Conservation (phyloP, 1,139 yeast species). For the Zygoascus sp. region DNA sequence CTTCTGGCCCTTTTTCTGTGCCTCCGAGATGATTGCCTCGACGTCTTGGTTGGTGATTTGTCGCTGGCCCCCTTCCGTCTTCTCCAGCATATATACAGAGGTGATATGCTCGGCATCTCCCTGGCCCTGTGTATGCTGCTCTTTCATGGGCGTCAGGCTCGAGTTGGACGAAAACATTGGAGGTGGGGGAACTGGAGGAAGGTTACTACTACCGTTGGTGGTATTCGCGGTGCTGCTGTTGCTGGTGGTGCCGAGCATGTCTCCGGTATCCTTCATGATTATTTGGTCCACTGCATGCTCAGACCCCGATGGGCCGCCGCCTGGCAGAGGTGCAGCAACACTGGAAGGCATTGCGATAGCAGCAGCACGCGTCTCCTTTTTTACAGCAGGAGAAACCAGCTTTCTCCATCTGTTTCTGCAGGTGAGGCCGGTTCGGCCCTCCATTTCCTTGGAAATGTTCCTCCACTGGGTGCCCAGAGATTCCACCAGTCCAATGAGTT, state of each 20-base stretch:
- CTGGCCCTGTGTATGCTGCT: not conserved
- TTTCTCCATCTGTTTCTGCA: slow-evolving; percentile 93
- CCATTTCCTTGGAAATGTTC: slow-evolving; percentile 64
- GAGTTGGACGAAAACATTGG: not conserved
- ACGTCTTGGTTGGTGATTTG: slow-evolving; percentile 21
- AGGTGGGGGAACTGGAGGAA: not conserved
- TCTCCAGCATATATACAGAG: slow-evolving; percentile 4
- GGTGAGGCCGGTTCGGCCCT: slow-evolving; percentile 80
- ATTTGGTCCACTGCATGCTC: too few relatives aligned
- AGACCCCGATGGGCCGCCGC: too few relatives aligned
- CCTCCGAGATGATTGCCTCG: slow-evolving; percentile 44
- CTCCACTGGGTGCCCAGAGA: slow-evolving; percentile 89
- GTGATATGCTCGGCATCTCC: slow-evolving; percentile 3
- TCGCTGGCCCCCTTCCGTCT: slow-evolving; percentile 13
- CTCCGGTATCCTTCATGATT: too few relatives aligned
- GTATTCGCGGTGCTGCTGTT: too few relatives aligned
- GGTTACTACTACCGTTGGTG: not conserved
- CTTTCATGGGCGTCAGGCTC: not conserved
- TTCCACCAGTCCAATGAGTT: slow-evolving; percentile 60
- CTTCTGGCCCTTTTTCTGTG: slow-evolving; percentile 54
- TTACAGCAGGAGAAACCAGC: slow-evolving; percentile 67
- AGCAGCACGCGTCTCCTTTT: too few relatives aligned
- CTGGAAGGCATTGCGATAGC: too few relatives aligned
- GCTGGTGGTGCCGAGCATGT: too few relatives aligned
- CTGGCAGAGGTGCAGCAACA: too few relatives aligned